These are phyloP conservation scores for Fragaria ananassa DNA, from an alignment of 306 rosid species.

Conservation along the genomic window DNA sequence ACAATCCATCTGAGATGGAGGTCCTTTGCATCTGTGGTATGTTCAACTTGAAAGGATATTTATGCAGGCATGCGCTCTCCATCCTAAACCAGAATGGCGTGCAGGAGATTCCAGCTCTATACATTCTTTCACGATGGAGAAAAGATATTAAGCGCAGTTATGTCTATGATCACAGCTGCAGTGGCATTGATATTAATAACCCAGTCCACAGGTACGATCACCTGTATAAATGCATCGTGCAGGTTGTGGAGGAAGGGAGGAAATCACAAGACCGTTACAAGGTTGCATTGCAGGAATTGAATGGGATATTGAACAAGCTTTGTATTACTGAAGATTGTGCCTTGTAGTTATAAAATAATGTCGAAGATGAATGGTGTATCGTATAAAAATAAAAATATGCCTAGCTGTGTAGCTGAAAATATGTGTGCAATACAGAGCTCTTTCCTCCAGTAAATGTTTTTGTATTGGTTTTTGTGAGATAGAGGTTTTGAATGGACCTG, in stretches of 20 bases:
- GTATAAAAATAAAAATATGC: background rate
- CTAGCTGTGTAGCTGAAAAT: conserved; percentile 1
- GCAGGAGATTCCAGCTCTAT: conserved; percentile 61
- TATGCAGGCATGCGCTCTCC: conserved; percentile 64
- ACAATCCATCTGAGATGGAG: conserved; percentile 56
- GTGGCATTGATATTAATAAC: conserved; percentile 47
- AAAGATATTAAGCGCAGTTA: conserved; percentile 54
- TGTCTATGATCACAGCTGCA: conserved; percentile 37
- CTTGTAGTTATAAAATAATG: background rate
- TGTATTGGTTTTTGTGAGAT: background rate
- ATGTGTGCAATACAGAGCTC: conserved; percentile 3
- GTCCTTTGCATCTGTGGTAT: conserved; percentile 62
- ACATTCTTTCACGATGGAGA: conserved; percentile 63
- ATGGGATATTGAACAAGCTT: conserved; percentile 55
- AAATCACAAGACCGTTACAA: conserved; percentile 49
- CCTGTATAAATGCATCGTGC: conserved; percentile 54
- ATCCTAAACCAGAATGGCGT: conserved; percentile 57
- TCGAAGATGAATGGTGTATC: background rate
- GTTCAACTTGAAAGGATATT: conserved; percentile 63
- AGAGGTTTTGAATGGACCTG: background rate
- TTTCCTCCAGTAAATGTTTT: background rate
- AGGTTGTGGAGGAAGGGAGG: conserved; percentile 68
- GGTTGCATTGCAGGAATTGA: conserved; percentile 40
- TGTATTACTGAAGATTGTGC: conserved; percentile 31
- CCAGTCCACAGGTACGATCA: conserved; percentile 62